phyloP scores from a whole-genome alignment of 2,329 filamentous ascomycete species.

The Aspergillus ochraceus region DNA sequence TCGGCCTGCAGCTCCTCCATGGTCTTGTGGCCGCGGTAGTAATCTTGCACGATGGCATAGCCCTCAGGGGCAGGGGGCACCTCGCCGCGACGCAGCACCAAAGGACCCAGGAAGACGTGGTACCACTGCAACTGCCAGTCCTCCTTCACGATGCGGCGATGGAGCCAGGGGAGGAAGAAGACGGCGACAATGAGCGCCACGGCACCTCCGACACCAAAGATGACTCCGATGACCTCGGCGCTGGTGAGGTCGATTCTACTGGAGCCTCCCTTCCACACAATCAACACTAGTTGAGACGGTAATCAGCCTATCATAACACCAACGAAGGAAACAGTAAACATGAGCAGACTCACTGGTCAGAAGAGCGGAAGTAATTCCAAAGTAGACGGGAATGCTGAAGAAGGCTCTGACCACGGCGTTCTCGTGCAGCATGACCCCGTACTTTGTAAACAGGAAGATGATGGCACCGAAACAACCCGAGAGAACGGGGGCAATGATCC shows the following conservation, averaged over 20 bases:
- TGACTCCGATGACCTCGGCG: slow-evolving; percentile 10
- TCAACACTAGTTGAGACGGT: slow-evolving; percentile 13
- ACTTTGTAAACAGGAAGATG: slow-evolving; percentile 19
- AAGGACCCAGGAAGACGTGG: slow-evolving; percentile 15
- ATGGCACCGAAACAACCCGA: slow-evolving; percentile 16
- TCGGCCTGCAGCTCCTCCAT: slow-evolving; percentile 15
- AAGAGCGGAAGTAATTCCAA: slow-evolving; percentile 17
- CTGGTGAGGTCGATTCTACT: slow-evolving; percentile 15
- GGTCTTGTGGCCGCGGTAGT: slow-evolving; percentile 22
- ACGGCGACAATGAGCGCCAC: slow-evolving; percentile 6
- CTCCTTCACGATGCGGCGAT: slow-evolving; percentile 12
- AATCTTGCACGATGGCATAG: slow-evolving; percentile 11
- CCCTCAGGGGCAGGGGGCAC: slow-evolving; percentile 10
- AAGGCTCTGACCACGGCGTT: slow-evolving; percentile 15
- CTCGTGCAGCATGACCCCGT: slow-evolving; percentile 11
- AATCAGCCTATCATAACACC: not conserved
- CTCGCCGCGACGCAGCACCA: slow-evolving; percentile 17
- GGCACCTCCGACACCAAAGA: slow-evolving; percentile 16
- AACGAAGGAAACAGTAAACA: not conserved
- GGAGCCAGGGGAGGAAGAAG: slow-evolving; percentile 19
- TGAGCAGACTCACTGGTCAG: slow-evolving; percentile 13
- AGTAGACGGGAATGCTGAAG: slow-evolving; percentile 16
- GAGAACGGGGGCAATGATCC: slow-evolving; percentile 19
- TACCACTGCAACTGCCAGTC: slow-evolving; percentile 17
- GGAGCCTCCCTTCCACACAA: slow-evolving; percentile 21